Base-by-base conservation (phyloP, 2,329 filamentous ascomycete species). In the Aureobasidium melanogenum region DNA sequence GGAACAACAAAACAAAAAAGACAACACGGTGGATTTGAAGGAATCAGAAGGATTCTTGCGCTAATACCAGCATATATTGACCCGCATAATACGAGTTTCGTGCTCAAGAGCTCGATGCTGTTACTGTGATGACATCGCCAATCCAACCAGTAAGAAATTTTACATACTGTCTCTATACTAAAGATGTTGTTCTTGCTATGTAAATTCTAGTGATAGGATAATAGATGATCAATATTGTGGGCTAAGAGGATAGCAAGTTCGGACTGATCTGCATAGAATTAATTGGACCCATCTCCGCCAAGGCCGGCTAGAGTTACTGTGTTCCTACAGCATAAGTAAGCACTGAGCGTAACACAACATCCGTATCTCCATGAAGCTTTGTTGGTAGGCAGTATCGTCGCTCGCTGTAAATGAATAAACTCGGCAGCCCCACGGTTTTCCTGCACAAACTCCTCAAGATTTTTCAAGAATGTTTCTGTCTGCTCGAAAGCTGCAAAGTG, bases 401-500 rank as follows among this genome's bases (percentile, higher is more conserved):
- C 30, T 32, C 30, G 10, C 30, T 32, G 6, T 6, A 1, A 2
- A 10, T 32, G 7, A 48, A 17, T 14, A 9, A 51, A 51, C 2
- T 30, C 47, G 5, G 47, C 50, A 12, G 34, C 50, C 19, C 1
- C 24, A 19, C 50, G 50, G 15, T 15, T 54, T 26, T 54, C 50
- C 24, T 54, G 36, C 34, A 71, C 63, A 62, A 67, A 73, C 28
- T 70, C 71, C 48, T 73, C 71, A 8, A 73, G 64, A 64, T 73
- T 70, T 9, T 63, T 66, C 8, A 71, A 63, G 24, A 73, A 63
- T 48, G 69, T 69, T n/a, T 66, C 62, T 60, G 70, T 71, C 57
- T 68, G 69, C 67, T 73, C 71, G 63, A 72, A 65, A 7, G 74
- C 74, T 0, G 73, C 71, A 62, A 76, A 76, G 66, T 75, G 74